Conservation (phyloP, 2,329 filamentous ascomycete species). For the Arthrinium puccinioides region DNA sequence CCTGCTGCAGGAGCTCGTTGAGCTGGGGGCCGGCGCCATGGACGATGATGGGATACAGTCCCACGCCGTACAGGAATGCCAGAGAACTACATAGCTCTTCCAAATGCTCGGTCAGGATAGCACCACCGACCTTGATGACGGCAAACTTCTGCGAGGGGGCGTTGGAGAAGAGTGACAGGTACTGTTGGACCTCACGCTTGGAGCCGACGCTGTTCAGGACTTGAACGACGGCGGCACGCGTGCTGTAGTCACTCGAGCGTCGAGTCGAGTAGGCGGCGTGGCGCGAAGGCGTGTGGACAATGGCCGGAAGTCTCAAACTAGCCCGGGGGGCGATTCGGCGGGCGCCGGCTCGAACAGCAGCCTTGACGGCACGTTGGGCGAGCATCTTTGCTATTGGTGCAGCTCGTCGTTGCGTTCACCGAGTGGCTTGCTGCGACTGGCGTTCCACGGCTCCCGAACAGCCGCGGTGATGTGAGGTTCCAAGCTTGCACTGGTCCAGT, state of each 20-base stretch:
- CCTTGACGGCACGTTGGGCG: no score
- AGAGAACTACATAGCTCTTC: conserved; percentile 85
- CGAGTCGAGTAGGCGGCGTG: conserved; percentile 2
- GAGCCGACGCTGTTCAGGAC: conserved; percentile 93
- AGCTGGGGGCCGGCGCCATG: conserved; percentile 94
- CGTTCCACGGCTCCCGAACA: no score
- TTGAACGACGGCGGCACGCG: conserved; percentile 77
- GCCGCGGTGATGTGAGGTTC: no score
- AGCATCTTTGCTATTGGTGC: no score
- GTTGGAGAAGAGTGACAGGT: conserved; percentile 93
- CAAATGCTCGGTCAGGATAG: conserved; percentile 89
- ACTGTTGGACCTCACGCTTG: conserved; percentile 94
- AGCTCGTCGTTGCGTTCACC: no score
- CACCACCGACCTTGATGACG: conserved; percentile 96
- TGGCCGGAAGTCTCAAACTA: conserved; percentile 11
- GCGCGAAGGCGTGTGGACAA: conserved; percentile 8
- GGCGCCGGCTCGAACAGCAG: conserved; percentile 21
- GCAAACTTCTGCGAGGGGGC: conserved; percentile 96
- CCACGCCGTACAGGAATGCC: conserved; percentile 89
- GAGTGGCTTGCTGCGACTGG: no score
- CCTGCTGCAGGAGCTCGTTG: conserved; percentile 82
- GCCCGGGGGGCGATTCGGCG: conserved; percentile 17
- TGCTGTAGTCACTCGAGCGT: conserved; percentile 43
- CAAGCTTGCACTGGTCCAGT: no score
- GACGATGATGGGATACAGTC: conserved; percentile 89